These are phyloP conservation scores for Boletus subcaerulescens DNA, from an alignment of 768 basidiomycete species.

Conservation along the genomic window DNA sequence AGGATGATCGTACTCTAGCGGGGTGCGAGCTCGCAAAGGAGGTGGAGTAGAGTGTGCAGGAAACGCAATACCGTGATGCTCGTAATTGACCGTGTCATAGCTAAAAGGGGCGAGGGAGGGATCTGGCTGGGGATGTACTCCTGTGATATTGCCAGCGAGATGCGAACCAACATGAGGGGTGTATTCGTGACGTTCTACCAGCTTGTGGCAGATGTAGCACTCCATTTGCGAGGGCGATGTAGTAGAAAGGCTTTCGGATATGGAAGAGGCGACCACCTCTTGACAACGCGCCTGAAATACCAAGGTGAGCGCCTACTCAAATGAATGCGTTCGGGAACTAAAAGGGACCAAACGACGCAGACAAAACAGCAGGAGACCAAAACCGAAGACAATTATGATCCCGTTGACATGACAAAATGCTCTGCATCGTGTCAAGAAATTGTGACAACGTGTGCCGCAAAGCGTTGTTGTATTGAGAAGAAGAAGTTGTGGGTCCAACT, in stretches of 20 bases:
- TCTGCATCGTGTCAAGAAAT: background rate
- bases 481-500: constrained; percentile 7
- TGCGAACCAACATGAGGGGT: constrained; percentile 10
- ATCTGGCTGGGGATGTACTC: background rate
- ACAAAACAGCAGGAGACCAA: background rate
- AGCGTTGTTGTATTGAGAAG: background rate
- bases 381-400: constrained; percentile 1
- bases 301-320: background rate
- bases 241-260: background rate
- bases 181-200: constrained; percentile 13
- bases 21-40: background rate
- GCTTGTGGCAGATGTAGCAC: constrained; percentile 16
- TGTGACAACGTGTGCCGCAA: background rate
- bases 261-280: background rate
- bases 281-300: background rate
- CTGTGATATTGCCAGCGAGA: background rate
- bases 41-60: background rate
- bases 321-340: background rate
- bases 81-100: background rate
- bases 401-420: constrained; percentile 6
- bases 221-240: constrained; percentile 1
- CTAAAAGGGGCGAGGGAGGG: background rate
- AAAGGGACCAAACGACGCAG: background rate
- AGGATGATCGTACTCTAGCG: background rate
- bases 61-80: background rate